Evolutionary conservation across 2,329 filamentous ascomycete species (phyloP), one percentile per base, ranked within the genome.

Genomic region (Alternaria viburni): DNA sequence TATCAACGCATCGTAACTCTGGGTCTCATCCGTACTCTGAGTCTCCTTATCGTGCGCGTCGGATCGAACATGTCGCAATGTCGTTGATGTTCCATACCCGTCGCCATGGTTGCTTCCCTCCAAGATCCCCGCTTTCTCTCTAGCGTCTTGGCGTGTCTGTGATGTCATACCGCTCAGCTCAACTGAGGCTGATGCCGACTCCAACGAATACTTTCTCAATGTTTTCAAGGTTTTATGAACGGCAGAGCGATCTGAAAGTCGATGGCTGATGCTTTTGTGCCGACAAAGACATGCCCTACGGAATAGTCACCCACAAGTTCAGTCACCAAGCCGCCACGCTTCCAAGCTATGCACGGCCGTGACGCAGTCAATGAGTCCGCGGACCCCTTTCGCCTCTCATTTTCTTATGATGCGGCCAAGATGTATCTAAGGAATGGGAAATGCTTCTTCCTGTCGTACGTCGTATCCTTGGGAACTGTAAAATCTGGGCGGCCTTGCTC

Each of bases 141-240:
- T 59, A 54, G 60, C 32, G 56, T 41, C 60, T 59, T 59, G 56
- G 60, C 56, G 25, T 36, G 19, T 10, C 13, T 45, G 25, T 59
- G 57, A 55, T 62, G 25, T 59, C 50, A 59, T 62, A 15, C 15
- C 28, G 41, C 36, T 41, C 12, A 32, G 49, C 49, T 36, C 49
- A 52, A 52, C 28, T 32, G 49, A 36, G 49, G 49, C 30, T 52
- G 15, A 45, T 57, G 25, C 41, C 32, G 44, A 50, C 19, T 25
- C 19, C 47, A 54, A 13, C 28, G 43, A 32, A 50, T 57, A 25
- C 12, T 0, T 41, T 52, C 13, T 15, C 49, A 13, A 41, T 12
- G 13, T 52, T 21, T 52, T 25, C 23, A 12, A n/a, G 7, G 9
- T 2, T 49, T 28, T 4, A 7, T 10, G 23, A 6, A 23, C 5